phyloP scores from a whole-genome alignment of 2,329 filamentous ascomycete species.

The Aspergillus glaucus region DNA sequence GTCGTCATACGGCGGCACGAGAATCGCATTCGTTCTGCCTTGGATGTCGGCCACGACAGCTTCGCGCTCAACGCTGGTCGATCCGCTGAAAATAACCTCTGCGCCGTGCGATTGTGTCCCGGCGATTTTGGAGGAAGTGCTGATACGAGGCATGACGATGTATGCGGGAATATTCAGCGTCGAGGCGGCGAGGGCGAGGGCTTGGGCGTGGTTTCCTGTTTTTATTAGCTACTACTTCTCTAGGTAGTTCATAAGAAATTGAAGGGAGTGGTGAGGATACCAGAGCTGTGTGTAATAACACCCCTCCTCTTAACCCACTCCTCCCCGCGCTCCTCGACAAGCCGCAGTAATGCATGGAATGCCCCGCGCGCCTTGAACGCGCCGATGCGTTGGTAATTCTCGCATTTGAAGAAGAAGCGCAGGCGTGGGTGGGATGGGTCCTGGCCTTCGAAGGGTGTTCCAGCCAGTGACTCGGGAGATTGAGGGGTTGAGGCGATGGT shows the following conservation, averaged over 20 bases:
- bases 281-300: conserved; percentile 80
- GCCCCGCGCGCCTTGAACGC: conserved; percentile 91
- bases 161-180: conserved; percentile 69
- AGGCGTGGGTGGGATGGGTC: conserved; percentile 59
- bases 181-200: conserved; percentile 75
- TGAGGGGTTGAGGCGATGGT: conserved; percentile 67
- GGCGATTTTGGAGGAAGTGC: conserved; percentile 77
- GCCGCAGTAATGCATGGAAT: conserved; percentile 71
- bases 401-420: conserved; percentile 87
- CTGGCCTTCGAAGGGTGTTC: conserved; percentile 53
- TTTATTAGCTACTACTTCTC: neutral
- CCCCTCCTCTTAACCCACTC: conserved; percentile 59
- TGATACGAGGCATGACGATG: conserved; percentile 89
- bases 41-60: conserved; percentile 66
- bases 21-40: conserved; percentile 63
- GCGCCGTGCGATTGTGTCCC: conserved; percentile 75
- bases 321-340: conserved; percentile 58
- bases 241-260: too few species aligned
- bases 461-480: conserved; percentile 45
- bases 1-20: conserved; percentile 90
- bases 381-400: conserved; percentile 84
- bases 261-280: too few species aligned
- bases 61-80: conserved; percentile 74
- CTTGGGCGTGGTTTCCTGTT: conserved; percentile 88
- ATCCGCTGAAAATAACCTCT: conserved; percentile 72